Evolutionary conservation across 257 asterid species (phyloP).

Genomic region (Rehmannia glutinosa): DNA sequence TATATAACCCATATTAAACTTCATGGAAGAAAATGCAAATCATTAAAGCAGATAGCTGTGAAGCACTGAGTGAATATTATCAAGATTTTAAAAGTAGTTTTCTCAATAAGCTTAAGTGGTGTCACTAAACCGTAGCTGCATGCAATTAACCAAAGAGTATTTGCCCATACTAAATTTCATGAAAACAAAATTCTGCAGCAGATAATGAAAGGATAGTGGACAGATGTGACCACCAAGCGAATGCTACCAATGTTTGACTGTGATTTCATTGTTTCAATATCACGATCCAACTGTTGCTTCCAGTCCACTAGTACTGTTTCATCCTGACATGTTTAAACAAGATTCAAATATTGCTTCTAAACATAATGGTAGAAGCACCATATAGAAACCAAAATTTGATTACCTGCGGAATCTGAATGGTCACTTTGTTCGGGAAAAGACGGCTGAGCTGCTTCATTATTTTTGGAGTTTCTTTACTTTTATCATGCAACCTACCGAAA

Average conservation of each 20-base stretch:
- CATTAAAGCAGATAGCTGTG: too few relatives aligned
- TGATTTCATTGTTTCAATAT: slow-evolving; percentile 77
- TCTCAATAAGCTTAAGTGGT: neutral
- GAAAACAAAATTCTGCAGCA: neutral
- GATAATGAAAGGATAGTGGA: neutral
- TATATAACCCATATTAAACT: too few relatives aligned
- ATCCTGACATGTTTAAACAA: slow-evolving; percentile 48
- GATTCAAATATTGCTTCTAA: neutral
- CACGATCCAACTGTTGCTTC: slow-evolving; percentile 86
- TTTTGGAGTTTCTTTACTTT: slow-evolving; percentile 83
- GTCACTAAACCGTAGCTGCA: neutral
- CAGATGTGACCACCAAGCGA: slow-evolving; percentile 49
- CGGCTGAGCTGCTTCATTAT: slow-evolving; percentile 78
- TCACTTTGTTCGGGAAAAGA: slow-evolving; percentile 89
- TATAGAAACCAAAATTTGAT: slow-evolving; percentile 7
- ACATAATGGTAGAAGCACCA: neutral
- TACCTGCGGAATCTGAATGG: slow-evolving; percentile 92
- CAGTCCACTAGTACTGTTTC: slow-evolving; percentile 70
- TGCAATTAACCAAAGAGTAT: neutral
- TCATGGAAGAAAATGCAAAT: too few relatives aligned
- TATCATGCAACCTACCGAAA: slow-evolving; percentile 76
- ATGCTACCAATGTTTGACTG: slow-evolving; percentile 72
- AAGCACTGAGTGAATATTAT: too few relatives aligned
- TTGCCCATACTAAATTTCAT: neutral
- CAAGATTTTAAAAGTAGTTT: neutral